Conservation (phyloP, 129 eudicot species). For the Scalesia atractyloides region DNA sequence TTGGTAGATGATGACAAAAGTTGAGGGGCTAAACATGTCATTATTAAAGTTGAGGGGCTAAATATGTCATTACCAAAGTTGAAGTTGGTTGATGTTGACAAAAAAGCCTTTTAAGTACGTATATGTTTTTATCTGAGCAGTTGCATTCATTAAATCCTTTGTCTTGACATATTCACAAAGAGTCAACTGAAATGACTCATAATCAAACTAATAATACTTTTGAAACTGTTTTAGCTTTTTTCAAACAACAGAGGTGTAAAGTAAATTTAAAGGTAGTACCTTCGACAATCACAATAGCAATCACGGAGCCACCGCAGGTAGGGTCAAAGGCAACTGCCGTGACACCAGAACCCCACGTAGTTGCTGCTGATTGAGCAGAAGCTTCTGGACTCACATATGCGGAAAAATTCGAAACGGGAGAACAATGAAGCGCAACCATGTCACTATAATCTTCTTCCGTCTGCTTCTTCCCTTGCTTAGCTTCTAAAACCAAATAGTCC, state of each 20-base stretch:
- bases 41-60: too few relatives aligned
- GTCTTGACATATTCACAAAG: too few relatives aligned
- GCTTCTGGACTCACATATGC: slow-evolving; percentile 99
- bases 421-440: slow-evolving; percentile 85
- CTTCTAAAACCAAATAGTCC: slow-evolving; percentile 70
- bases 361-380: slow-evolving; percentile 86
- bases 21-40: too few relatives aligned
- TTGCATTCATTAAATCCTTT: too few relatives aligned
- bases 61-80: too few relatives aligned
- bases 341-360: slow-evolving; percentile 99
- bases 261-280: slow-evolving; percentile 41
- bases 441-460: slow-evolving; percentile 69
- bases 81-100: too few relatives aligned
- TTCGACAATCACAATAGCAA: slow-evolving; percentile 93
- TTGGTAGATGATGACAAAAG: too few relatives aligned
- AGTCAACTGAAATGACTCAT: too few relatives aligned
- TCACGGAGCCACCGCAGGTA: slow-evolving; percentile 95
- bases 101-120: too few relatives aligned
- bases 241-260: neutral
- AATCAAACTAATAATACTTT: too few relatives aligned
- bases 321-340: slow-evolving; percentile 99
- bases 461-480: slow-evolving; percentile 72
- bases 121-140: too few relatives aligned
- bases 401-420: slow-evolving; percentile 96
- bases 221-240: too few relatives aligned